Evolutionary conservation across 148 eudicot species (phyloP).

Genomic region (Chenopodium quinoa): DNA sequence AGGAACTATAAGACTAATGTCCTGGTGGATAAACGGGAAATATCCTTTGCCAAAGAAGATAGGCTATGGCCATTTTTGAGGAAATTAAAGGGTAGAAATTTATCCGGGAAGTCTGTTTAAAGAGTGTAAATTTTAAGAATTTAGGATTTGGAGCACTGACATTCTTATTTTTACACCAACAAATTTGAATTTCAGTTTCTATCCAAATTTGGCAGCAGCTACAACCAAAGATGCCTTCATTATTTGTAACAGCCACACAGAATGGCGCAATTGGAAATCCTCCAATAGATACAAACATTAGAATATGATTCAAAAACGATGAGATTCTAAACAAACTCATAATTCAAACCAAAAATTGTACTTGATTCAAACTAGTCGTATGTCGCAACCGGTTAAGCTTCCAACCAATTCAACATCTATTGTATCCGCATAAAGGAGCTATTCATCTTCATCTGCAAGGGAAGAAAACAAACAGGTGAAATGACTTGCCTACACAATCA

Average conservation of each 20-base stretch:
- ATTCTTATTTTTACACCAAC: too few relatives aligned
- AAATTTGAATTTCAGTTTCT: too few relatives aligned
- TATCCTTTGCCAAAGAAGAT: too few relatives aligned
- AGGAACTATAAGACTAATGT: too few relatives aligned
- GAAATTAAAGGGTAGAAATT: too few relatives aligned
- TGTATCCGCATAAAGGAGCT: not conserved
- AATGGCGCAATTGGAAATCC: not conserved
- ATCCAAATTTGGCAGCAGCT: not conserved
- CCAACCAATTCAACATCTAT: not conserved
- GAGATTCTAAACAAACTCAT: not conserved
- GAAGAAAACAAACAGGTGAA: not conserved
- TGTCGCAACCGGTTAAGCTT: not conserved
- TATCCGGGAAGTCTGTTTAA: too few relatives aligned
- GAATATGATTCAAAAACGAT: not conserved
- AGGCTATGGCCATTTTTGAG: too few relatives aligned
- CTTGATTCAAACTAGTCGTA: not conserved
- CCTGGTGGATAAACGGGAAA: too few relatives aligned
- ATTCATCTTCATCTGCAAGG: constrained; percentile 5
- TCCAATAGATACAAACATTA: not conserved
- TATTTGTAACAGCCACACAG: not conserved
- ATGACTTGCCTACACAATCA: not conserved
- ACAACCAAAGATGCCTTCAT: not conserved
- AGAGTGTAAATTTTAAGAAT: too few relatives aligned
- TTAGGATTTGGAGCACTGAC: too few relatives aligned
- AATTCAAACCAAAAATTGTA: not conserved